A percentile compares a stretch with the other conserved stretches of the same genome.
Conservation (phyloP, 495 filamentous ascomycete species). For the Hypomontagnella monticulosa region DNA sequence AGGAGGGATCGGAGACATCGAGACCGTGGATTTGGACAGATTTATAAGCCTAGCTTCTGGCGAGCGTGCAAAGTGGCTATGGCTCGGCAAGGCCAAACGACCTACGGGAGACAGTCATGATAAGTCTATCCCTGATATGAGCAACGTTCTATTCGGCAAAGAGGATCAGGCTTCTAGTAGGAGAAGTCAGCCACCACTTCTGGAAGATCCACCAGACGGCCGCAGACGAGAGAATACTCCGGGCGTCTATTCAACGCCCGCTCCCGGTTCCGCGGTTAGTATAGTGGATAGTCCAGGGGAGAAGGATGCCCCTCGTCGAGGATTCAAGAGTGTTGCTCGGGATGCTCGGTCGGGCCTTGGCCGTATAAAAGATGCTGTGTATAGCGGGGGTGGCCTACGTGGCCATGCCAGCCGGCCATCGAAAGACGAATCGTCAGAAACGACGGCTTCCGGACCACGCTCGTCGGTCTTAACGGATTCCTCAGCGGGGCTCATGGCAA, state of each 20-base stretch:
- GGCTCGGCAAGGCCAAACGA: constrained; percentile 82
- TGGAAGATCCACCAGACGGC: constrained; percentile 58
- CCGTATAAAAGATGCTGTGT: constrained; percentile 83
- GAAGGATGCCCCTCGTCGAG: constrained; percentile 73
- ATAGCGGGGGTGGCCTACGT: constrained; percentile 59
- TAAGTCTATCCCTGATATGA: constrained; percentile 60
- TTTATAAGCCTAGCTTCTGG: constrained; percentile 81
- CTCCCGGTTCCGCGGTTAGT: constrained; percentile 52
- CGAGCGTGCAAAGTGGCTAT: constrained; percentile 88
- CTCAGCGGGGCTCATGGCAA: constrained; percentile 33
- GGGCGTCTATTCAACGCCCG: constrained; percentile 46
- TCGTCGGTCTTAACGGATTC: constrained; percentile 52
- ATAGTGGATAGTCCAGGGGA: constrained; percentile 61
- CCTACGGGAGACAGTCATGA: constrained; percentile 62
- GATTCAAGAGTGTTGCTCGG: constrained; percentile 81
- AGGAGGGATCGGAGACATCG: constrained; percentile 87
- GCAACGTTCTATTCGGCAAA: constrained; percentile 71
- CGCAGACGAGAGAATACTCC: constrained; percentile 55
- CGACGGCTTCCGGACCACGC: constrained; percentile 48
- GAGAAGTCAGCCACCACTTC: constrained; percentile 57
- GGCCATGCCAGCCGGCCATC: constrained; percentile 60
- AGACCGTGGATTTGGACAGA: constrained; percentile 87
- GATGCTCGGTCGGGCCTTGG: constrained; percentile 86
- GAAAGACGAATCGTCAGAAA: constrained; percentile 53
- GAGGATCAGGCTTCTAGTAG: constrained; percentile 62